These are phyloP conservation scores for Trypanosoma mega DNA, from an alignment of 208 protist genomes.

Conservation along the genomic window DNA sequence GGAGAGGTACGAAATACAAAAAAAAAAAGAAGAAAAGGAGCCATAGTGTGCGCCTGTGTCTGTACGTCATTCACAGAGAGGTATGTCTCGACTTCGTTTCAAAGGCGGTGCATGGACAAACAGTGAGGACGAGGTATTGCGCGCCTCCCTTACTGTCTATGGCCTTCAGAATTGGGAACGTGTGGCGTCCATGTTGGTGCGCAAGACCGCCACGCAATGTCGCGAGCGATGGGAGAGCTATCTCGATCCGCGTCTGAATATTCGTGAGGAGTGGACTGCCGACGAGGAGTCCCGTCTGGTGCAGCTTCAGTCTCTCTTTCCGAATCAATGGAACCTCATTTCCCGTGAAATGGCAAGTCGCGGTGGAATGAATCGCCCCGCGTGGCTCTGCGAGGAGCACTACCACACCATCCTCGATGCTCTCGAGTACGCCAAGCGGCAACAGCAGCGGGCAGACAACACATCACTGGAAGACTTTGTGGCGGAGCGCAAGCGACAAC, in stretches of 20 bases:
- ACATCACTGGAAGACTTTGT: conserved; percentile 73
- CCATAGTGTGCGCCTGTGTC: no score
- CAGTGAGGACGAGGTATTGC: conserved; percentile 99
- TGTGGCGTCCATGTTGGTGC: conserved; percentile 97
- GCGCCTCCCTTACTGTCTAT: conserved; percentile 99
- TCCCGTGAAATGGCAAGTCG: conserved; percentile 75
- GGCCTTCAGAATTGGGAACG: conserved; percentile 99
- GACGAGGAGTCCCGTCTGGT: conserved; percentile 99
- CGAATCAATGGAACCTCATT: conserved; percentile 99
- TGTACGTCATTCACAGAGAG: background rate
- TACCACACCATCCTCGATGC: conserved; percentile 97
- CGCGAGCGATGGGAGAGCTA: conserved; percentile 99
- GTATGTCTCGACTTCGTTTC: conserved; percentile 90
- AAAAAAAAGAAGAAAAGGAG: no score
- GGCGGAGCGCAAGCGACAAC: conserved; percentile 58
- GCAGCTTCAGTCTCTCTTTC: conserved; percentile 98
- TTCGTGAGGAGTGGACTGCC: conserved; percentile 98
- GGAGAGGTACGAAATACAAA: no score
- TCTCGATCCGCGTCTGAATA: conserved; percentile 99
- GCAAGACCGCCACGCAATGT: conserved; percentile 99
- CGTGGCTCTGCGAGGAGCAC: conserved; percentile 98
- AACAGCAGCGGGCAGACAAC: conserved; percentile 29
- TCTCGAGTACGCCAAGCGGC: conserved; percentile 67
- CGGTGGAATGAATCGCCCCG: conserved; percentile 92
- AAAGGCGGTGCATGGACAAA: conserved; percentile 99